A percentile compares a stretch with the other conserved stretches of the same genome.
Evolutionary conservation across 2,329 filamentous ascomycete species (phyloP).

Genomic region (Colletotrichum sojae): DNA sequence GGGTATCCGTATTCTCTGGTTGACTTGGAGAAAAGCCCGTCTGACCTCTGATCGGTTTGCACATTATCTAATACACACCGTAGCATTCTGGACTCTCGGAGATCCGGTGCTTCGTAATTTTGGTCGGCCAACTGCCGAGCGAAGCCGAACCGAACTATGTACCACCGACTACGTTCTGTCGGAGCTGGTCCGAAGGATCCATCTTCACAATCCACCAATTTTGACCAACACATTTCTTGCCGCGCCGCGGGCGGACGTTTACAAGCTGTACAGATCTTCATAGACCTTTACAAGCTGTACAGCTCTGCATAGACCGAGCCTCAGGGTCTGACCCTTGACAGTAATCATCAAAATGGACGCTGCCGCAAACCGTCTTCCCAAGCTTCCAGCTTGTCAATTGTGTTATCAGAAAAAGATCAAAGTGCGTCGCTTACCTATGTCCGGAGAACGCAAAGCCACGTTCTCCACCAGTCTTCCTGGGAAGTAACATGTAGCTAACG

Average conservation of each 20-base stretch:
- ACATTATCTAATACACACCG: too few species aligned
- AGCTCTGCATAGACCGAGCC: neutral
- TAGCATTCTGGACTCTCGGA: too few species aligned
- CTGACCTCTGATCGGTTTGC: too few species aligned
- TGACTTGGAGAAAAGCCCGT: too few species aligned
- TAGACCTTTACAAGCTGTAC: too few species aligned
- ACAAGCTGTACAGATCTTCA: neutral
- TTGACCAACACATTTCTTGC: slow-evolving; percentile 4
- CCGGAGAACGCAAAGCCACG: neutral
- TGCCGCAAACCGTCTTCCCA: slow-evolving; percentile 12
- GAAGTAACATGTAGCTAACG: neutral
- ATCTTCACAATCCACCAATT: neutral
- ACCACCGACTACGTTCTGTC: neutral
- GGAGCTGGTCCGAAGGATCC: slow-evolving; percentile 23
- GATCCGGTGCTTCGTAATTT: too few species aligned
- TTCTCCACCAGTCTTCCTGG: neutral
- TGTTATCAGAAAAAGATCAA: slow-evolving; percentile 40
- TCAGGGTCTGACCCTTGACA: neutral
- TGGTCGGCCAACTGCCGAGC: slow-evolving; percentile 8
- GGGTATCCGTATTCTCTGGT: too few species aligned
- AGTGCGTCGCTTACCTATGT: slow-evolving; percentile 5
- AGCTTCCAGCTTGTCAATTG: slow-evolving; percentile 35
- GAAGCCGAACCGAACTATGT: slow-evolving; percentile 5
- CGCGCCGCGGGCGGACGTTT: neutral
- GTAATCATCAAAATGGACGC: slow-evolving; percentile 15